phyloP scores from a whole-genome alignment of 1,139 yeast species.

The Candida dubliniensis region DNA sequence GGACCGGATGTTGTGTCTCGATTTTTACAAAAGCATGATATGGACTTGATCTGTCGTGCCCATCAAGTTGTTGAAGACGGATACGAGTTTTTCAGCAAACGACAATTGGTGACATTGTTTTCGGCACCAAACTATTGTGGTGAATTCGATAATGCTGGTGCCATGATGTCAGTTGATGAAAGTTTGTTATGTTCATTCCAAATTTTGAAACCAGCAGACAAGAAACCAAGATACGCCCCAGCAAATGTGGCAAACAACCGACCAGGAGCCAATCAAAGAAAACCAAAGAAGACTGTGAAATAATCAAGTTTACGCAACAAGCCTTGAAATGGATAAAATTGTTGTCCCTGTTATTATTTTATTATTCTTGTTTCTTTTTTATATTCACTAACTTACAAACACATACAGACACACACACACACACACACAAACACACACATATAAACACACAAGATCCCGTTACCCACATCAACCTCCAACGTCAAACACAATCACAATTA shows the following conservation, averaged over 20 bases:
- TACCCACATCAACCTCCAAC: too few species aligned
- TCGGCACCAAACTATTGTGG: conserved; percentile 99
- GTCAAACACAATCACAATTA: too few species aligned
- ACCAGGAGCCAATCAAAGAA: conserved; percentile 68
- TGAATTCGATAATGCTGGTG: conserved; percentile 98
- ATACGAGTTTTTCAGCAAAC: conserved; percentile 91
- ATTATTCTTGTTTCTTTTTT: not conserved
- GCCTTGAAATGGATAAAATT: too few species aligned
- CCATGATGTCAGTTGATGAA: conserved; percentile 99
- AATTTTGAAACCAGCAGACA: conserved; percentile 96
- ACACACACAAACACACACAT: not conserved
- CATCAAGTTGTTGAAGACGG: conserved; percentile 99
- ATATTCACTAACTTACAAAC: not conserved
- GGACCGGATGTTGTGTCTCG: conserved; percentile 97
- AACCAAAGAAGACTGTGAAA: conserved; percentile 63
- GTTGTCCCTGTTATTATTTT: not conserved
- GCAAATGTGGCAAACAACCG: conserved; percentile 53
- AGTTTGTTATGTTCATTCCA: conserved; percentile 95
- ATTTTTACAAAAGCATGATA: conserved; percentile 91
- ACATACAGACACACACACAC: not conserved
- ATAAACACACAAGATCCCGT: too few species aligned
- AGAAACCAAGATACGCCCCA: conserved; percentile 65
- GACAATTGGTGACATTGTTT: conserved; percentile 92
- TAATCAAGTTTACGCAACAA: conserved; percentile 19
- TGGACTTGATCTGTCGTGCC: conserved; percentile 96